Base-by-base conservation (phyloP, 495 filamentous ascomycete genomes). In the Xylaria acuta region DNA sequence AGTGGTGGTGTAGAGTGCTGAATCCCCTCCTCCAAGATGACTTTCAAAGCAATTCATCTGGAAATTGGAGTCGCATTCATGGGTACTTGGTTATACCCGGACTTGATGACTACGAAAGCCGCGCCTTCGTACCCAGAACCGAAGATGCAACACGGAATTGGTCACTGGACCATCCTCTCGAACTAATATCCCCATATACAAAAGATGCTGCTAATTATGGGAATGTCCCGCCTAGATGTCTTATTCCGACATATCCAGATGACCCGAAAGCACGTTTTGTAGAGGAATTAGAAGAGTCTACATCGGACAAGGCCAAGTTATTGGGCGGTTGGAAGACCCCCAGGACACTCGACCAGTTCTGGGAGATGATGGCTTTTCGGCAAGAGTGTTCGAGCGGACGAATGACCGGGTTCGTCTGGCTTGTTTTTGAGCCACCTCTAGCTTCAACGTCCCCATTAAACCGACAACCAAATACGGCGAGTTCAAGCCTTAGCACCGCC, bases 361-460 rank as follows among this genome's bases (percentile, higher is more conserved):
- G 96, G 96, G 96, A 99, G 69, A 91, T 96, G 89, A 98, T 99
- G 96, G 91, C 94, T 18, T 98, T 93, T 77, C 86, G 96, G 38
- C 96, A 98, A 78, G 96, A 99, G 80, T 99, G 96, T 77, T 95
- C 94, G 32, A 91, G 93, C 18, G 96, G 96, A 3, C 85, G 94
- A 27, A 80, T 97, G 67, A 97, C 97, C 0, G 97, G 96, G 1
- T 99, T 99, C 76, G 83, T 98, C 14, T 99, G 96, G 96, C 80
- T 97, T 36, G 90, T 97, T 12, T 91, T 98, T 69, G 91, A 88
- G 75, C 88, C 84, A 11, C 67, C 18, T n/a, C 8, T 12, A 18
- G 22, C 51, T 6, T 25, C 66, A 43, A 64, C 47, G 34, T 12
- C 47, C 16, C 18, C 45, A 53, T 34, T 3, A 20, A 71, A 71